Evolutionary conservation across 2,329 filamentous ascomycete genomes (phyloP).

Genomic region (Onygenales sp.): DNA sequence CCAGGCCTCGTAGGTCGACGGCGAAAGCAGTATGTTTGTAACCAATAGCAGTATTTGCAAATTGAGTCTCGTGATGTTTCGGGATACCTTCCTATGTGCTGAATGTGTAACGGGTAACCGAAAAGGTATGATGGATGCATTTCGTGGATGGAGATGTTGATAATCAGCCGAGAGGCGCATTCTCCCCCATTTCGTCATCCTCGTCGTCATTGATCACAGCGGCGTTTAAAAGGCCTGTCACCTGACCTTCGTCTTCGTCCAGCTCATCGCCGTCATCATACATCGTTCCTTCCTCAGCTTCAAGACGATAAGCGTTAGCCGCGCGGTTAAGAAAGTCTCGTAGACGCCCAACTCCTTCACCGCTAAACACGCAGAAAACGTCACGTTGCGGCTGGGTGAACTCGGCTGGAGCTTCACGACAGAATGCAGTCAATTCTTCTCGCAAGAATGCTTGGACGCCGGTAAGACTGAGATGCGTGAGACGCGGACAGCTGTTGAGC

Average conservation of each 20-base stretch:
- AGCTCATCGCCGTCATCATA: conserved; percentile 36
- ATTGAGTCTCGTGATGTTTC: background rate
- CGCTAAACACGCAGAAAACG: conserved; percentile 96
- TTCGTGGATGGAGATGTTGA: background rate
- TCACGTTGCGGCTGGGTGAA: conserved; percentile 93
- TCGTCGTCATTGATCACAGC: conserved; percentile 33
- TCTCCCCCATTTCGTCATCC: conserved; percentile 15
- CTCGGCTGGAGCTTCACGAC: conserved; percentile 75
- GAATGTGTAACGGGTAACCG: background rate
- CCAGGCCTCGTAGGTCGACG: background rate
- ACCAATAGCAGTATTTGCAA: background rate
- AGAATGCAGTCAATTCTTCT: conserved; percentile 75
- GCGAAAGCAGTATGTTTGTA: background rate
- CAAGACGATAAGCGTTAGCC: conserved; percentile 20
- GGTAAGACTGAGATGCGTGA: conserved; percentile 90
- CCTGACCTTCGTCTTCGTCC: conserved; percentile 33
- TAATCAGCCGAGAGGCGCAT: conserved; percentile 14
- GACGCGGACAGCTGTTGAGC: conserved; percentile 79
- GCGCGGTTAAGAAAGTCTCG: conserved; percentile 63
- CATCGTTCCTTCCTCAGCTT: conserved; percentile 31
- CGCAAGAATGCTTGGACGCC: conserved; percentile 85
- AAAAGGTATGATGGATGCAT: background rate
- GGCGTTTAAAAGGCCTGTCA: conserved; percentile 33
- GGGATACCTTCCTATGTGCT: background rate
- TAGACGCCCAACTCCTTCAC: conserved; percentile 67